Evolutionary conservation across 495 filamentous ascomycete genomes (phyloP).

Genomic region (Penicillium pulvis): DNA sequence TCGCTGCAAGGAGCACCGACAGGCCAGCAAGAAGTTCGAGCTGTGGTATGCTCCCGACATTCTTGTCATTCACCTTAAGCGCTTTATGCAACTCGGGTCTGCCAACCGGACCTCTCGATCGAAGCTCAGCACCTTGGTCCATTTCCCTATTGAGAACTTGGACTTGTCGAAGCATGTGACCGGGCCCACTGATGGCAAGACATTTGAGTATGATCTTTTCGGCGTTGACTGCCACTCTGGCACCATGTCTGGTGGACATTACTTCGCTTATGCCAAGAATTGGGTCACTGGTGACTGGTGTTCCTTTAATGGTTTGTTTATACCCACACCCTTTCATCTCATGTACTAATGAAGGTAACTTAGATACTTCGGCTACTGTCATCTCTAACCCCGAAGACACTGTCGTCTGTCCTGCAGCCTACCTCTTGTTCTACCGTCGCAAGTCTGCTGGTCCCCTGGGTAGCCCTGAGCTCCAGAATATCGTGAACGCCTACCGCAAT

Average conservation of each 20-base stretch:
- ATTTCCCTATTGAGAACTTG: slow-evolving; percentile 86
- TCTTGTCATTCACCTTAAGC: slow-evolving; percentile 90
- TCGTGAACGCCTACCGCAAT: slow-evolving; percentile 43
- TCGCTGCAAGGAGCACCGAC: slow-evolving; percentile 87
- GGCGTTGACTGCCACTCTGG: slow-evolving; percentile 95
- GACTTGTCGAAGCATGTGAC: slow-evolving; percentile 81
- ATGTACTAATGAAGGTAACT: slow-evolving; percentile 19
- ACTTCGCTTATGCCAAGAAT: slow-evolving; percentile 91
- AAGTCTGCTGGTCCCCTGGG: slow-evolving; percentile 75
- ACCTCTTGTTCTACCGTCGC: slow-evolving; percentile 95
- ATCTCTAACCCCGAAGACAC: slow-evolving; percentile 48
- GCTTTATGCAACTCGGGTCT: slow-evolving; percentile 64
- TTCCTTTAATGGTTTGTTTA: slow-evolving; percentile 82
- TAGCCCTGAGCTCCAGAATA: slow-evolving; percentile 69
- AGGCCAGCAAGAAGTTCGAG: slow-evolving; percentile 93
- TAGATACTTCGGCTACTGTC: slow-evolving; percentile 70
- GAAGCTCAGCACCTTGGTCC: slow-evolving; percentile 88
- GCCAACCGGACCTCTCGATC: slow-evolving; percentile 55
- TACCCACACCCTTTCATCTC: neutral
- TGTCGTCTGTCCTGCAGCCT: slow-evolving; percentile 72
- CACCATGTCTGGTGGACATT: slow-evolving; percentile 89
- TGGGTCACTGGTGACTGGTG: slow-evolving; percentile 86
- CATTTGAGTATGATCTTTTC: slow-evolving; percentile 85
- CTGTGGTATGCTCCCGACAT: slow-evolving; percentile 96
- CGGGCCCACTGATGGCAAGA: slow-evolving; percentile 73